phyloP scores from a whole-genome alignment of 2,329 filamentous ascomycete species.

The Amauroascus niger region DNA sequence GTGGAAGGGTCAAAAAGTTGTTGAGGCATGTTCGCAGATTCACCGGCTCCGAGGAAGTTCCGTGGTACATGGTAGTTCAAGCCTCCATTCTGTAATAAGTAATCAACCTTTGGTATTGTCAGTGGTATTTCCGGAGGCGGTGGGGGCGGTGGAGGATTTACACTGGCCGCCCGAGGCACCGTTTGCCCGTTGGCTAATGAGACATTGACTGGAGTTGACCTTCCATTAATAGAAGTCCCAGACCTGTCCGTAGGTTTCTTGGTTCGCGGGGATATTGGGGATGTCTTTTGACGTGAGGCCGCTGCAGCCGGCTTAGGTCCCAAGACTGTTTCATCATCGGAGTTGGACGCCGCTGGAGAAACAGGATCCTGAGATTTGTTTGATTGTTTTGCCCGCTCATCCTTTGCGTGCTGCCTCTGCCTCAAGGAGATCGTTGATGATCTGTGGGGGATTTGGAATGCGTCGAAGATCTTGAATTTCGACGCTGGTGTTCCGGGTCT shows the following conservation, averaged over 20 bases:
- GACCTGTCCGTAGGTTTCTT: slow-evolving; percentile 1
- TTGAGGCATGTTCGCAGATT: slow-evolving; percentile 50
- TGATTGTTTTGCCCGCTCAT: slow-evolving; percentile 26
- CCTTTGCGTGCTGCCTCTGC: slow-evolving; percentile 20
- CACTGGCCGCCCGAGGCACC: slow-evolving; percentile 3
- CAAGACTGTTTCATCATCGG: slow-evolving; percentile 21
- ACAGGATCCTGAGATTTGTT: slow-evolving; percentile 5
- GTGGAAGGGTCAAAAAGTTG: slow-evolving; percentile 53
- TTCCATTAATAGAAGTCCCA: neutral
- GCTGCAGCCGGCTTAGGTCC: slow-evolving; percentile 34
- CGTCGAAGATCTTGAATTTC: slow-evolving; percentile 30
- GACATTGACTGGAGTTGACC: neutral
- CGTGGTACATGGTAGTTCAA: slow-evolving; percentile 62
- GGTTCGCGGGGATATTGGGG: neutral
- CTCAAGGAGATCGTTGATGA: slow-evolving; percentile 31
- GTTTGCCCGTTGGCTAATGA: neutral
- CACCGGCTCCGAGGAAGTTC: slow-evolving; percentile 49
- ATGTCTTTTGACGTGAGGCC: slow-evolving; percentile 33
- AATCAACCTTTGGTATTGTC: slow-evolving; percentile 76
- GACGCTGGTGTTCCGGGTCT: slow-evolving; percentile 30
- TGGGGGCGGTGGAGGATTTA: slow-evolving; percentile 57
- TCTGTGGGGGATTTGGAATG: slow-evolving; percentile 29
- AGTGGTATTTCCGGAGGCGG: slow-evolving; percentile 58
- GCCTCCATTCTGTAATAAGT: slow-evolving; percentile 81
- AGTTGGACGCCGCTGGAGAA: slow-evolving; percentile 25